Evolutionary conservation across 2,329 filamentous ascomycete species (phyloP).

Genomic region (Didymellaceae sp.): DNA sequence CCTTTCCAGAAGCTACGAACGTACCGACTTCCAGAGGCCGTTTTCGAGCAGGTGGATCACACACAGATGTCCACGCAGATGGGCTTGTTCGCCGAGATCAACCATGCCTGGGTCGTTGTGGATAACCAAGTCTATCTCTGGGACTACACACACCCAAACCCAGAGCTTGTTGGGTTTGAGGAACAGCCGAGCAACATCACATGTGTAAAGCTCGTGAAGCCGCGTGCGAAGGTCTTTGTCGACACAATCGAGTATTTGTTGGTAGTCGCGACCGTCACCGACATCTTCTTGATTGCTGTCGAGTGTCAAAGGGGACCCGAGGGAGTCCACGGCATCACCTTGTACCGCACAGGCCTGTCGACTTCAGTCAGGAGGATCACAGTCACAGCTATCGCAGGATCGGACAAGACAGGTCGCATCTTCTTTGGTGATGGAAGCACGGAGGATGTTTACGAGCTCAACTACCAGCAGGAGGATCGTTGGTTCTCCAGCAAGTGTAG

Average conservation of each 20-base stretch:
- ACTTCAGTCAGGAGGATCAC: conserved; percentile 77
- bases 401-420: conserved; percentile 80
- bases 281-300: conserved; percentile 87
- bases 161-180: conserved; percentile 90
- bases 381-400: conserved; percentile 79
- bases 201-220: conserved; percentile 84
- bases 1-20: conserved; percentile 88
- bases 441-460: conserved; percentile 90
- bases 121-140: conserved; percentile 96
- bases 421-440: conserved; percentile 86
- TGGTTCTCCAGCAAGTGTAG: conserved; percentile 92
- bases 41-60: conserved; percentile 91
- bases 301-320: conserved; percentile 68
- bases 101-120: conserved; percentile 94
- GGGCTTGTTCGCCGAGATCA: conserved; percentile 93
- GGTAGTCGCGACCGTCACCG: conserved; percentile 83
- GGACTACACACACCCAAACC: conserved; percentile 95
- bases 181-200: conserved; percentile 88
- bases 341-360: conserved; percentile 90
- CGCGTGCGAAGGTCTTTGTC: conserved; percentile 87
- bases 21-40: conserved; percentile 88
- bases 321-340: conserved; percentile 73
- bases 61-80: conserved; percentile 89
- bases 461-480: conserved; percentile 94
- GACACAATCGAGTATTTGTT: conserved; percentile 84